These are phyloP conservation scores for Alloascoidea hylecoeti DNA, from an alignment of 805 yeast species.

Conservation along the genomic window DNA sequence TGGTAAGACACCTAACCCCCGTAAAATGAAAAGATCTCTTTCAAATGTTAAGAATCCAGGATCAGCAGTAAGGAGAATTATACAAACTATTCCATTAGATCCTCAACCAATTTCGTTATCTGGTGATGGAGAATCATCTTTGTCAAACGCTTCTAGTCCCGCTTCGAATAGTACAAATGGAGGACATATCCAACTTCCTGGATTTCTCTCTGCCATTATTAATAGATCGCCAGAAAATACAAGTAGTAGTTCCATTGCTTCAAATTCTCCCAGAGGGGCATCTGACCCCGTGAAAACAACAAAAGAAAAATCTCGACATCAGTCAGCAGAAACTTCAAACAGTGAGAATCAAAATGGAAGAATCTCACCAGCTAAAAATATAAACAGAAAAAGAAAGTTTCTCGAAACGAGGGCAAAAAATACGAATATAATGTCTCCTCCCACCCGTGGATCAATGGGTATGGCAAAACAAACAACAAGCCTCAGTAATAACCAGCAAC, in stretches of 20 bases:
- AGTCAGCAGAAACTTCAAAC: neutral
- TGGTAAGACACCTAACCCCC: slow-evolving; percentile 18
- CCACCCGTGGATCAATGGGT: neutral
- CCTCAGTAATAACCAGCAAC: too few species aligned
- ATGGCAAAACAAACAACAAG: neutral
- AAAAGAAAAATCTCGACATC: neutral
- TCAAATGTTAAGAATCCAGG: slow-evolving; percentile 51
- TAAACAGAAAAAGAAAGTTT: too few species aligned
- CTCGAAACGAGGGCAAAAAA: too few species aligned
- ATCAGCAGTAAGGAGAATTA: slow-evolving; percentile 58
- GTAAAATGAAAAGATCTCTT: slow-evolving; percentile 30
- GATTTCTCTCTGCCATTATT: slow-evolving; percentile 5
- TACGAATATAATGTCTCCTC: neutral
- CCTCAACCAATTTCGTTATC: slow-evolving; percentile 53
- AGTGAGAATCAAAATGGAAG: neutral
- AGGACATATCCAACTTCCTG: slow-evolving; percentile 4
- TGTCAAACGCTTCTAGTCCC: slow-evolving; percentile 1
- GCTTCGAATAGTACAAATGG: neutral
- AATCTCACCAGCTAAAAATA: too few species aligned
- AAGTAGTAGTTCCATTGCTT: slow-evolving; percentile 20
- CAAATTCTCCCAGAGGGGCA: neutral
- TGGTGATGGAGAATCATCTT: slow-evolving; percentile 2
- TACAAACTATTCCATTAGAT: slow-evolving; percentile 68
- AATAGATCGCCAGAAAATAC: slow-evolving; percentile 17
- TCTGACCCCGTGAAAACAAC: neutral